A percentile compares a stretch with the other conserved stretches of the same genome.
Conservation (phyloP, 306 rosid genomes). For the Boehmeria nivea region DNA sequence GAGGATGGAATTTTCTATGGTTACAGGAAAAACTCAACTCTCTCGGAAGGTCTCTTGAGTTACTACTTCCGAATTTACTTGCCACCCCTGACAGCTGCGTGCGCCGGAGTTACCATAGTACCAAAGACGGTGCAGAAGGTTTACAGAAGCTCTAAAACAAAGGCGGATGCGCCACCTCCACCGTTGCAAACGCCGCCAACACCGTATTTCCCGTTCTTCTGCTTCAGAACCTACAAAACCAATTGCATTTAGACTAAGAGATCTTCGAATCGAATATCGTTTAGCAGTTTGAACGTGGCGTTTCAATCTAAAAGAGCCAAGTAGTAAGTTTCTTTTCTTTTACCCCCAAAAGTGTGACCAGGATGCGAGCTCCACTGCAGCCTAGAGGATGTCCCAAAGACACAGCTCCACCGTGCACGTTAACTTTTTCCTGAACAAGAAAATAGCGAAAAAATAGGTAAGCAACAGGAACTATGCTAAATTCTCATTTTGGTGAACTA, state of each 20-base stretch:
- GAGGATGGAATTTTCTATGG: conserved; percentile 17
- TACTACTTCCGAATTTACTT: background rate
- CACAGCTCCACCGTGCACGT: conserved; percentile 95
- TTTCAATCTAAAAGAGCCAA: background rate
- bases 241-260: conserved; percentile 6
- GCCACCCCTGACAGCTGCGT: background rate
- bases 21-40: conserved; percentile 19
- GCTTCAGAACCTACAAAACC: conserved; percentile 62
- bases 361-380: conserved; percentile 96
- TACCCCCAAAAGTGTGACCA: conserved; percentile 97
- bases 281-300: too few relatives aligned
- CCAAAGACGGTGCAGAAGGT: too few relatives aligned
- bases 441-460: conserved; percentile 4
- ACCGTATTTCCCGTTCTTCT: conserved; percentile 83
- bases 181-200: conserved; percentile 97
- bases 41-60: conserved; percentile 7
- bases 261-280: background rate
- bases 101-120: conserved; percentile 9
- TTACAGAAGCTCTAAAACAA: conserved; percentile 83
- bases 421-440: conserved; percentile 61
- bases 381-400: conserved; percentile 99
- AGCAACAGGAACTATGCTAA: background rate
- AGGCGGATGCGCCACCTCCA: conserved; percentile 99
- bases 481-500: background rate
- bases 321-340: background rate